phyloP scores from a whole-genome alignment of 2,329 filamentous ascomycete genomes.

The Pyrenochaeta sp. region DNA sequence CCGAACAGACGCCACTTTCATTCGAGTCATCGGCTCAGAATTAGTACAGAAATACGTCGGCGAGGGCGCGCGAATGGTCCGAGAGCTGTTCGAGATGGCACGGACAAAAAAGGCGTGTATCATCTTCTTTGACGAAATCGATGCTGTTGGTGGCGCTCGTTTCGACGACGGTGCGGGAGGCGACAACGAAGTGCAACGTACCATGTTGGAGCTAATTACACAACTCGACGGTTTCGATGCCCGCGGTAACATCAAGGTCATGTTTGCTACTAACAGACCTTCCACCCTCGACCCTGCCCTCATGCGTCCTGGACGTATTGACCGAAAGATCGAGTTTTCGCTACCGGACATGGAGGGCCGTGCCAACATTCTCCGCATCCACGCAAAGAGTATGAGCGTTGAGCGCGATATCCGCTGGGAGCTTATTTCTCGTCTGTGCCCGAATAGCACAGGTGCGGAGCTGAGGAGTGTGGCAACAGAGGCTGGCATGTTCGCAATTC shows the following conservation, averaged over 20 bases:
- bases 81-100: constrained; percentile 99
- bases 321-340: constrained; percentile 98
- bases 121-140: constrained; percentile 99
- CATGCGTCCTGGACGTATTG: constrained; percentile 96
- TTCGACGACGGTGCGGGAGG: constrained; percentile 97
- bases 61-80: constrained; percentile 97
- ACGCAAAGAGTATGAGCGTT: constrained; percentile 99
- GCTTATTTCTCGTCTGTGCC: constrained; percentile 94
- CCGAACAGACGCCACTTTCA: constrained; percentile 97
- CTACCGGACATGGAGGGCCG: constrained; percentile 96
- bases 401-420: constrained; percentile 99
- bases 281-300: constrained; percentile 95
- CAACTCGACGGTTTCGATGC: constrained; percentile 97
- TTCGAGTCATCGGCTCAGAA: constrained; percentile 97
- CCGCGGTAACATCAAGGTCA: constrained; percentile 98
- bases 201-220: constrained; percentile 97
- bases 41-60: constrained; percentile 99
- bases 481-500: constrained; percentile 97
- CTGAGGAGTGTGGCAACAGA: constrained; percentile 96
- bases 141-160: constrained; percentile 92
- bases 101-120: constrained; percentile 99
- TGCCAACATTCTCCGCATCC: constrained; percentile 96
- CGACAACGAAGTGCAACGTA: constrained; percentile 97
- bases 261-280: constrained; percentile 98
- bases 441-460: constrained; percentile 96